A percentile compares a stretch with the other conserved stretches of the same genome.
Evolutionary conservation across 768 basidiomycete species (phyloP).

Genomic region (Galerina sulciceps): DNA sequence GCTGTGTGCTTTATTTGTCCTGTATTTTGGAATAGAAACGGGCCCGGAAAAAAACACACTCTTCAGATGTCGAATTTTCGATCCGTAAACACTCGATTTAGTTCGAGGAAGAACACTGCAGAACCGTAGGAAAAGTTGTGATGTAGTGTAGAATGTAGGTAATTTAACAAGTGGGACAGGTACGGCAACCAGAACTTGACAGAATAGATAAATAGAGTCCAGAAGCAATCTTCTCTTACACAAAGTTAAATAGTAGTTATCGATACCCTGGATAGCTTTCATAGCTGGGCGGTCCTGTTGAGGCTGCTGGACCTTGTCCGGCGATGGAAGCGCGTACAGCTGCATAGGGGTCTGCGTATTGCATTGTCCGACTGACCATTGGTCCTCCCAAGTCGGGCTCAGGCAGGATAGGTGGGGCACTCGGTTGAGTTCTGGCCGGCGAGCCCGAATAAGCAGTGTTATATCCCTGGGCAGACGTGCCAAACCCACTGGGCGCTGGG

Average conservation of each 20-base stretch:
- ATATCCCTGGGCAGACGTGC: constrained; percentile 36
- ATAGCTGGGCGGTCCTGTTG: constrained; percentile 50
- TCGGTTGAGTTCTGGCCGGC: constrained; percentile 27
- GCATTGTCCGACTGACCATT: constrained; percentile 88
- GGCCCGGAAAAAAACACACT: not conserved
- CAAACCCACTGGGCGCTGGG: constrained; percentile 80
- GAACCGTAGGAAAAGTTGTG: too few species aligned
- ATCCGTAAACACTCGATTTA: not conserved
- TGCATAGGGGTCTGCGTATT: constrained; percentile 89
- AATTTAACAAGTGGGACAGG: not conserved
- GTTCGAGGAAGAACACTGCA: too few species aligned
- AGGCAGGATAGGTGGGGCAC: constrained; percentile 42
- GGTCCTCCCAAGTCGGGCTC: constrained; percentile 49
- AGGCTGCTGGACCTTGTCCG: constrained; percentile 29
- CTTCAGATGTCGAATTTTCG: not conserved
- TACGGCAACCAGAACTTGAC: not conserved
- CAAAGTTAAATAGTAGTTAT: constrained; percentile 24
- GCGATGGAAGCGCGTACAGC: constrained; percentile 70
- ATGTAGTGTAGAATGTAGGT: not conserved
- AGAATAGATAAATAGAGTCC: constrained; percentile 18
- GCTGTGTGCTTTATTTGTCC: constrained; percentile 1
- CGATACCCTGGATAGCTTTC: constrained; percentile 58
- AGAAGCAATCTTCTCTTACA: constrained; percentile 8
- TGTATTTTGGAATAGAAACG: too few species aligned
- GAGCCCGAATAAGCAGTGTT: constrained; percentile 20